Evolutionary conservation across 2,329 filamentous ascomycete genomes (phyloP), one percentile per base, ranked within the genome.

Genomic region (Fusarium sarcochroum): DNA sequence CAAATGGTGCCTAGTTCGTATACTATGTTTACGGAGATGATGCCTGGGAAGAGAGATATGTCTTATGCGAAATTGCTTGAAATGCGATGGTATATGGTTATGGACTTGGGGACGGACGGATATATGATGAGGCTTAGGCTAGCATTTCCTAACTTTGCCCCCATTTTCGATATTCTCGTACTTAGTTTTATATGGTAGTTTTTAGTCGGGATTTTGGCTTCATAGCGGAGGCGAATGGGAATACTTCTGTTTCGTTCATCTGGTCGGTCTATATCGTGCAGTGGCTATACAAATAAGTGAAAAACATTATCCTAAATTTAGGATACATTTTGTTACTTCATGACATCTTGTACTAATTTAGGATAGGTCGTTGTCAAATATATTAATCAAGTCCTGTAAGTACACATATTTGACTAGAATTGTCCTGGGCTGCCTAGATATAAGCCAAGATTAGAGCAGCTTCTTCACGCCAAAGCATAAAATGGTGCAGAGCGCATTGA

Each of bases 171-270:
- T 70, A 67, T 63, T 52, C 58, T 60, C 32, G 49, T 63, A 69
- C 57, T 62, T 67, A 45, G 45, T 54, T 57, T 60, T 59, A 44
- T 37, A 52, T 38, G 63, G 63, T 62, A 64, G 66, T 63, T 68
- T 30, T 58, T 54, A 56, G 41, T 54, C 60, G 64, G 61, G 44
- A 50, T 71, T 58, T 56, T 53, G 71, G 48, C 60, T 72, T 73
- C 73, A 77, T 78, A 77, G 76, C 75, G 74, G 74, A 76, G 74
- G 76, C 74, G 76, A 78, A 77, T 69, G 67, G 75, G 74, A 61
- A 62, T 37, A 44, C 21, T 13, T 42, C 20, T 58, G 52, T 62
- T 66, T 65, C 47, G 57, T 48, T 57, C 17, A 41, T 42, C 20
- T 35, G 17, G 10, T 30, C 27, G 10, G 27, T 23, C 6, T 7